A percentile compares a stretch with the other conserved stretches of the same genome.
Conservation (phyloP, 352 stramenopile species). For the Blastocystis sp. region DNA sequence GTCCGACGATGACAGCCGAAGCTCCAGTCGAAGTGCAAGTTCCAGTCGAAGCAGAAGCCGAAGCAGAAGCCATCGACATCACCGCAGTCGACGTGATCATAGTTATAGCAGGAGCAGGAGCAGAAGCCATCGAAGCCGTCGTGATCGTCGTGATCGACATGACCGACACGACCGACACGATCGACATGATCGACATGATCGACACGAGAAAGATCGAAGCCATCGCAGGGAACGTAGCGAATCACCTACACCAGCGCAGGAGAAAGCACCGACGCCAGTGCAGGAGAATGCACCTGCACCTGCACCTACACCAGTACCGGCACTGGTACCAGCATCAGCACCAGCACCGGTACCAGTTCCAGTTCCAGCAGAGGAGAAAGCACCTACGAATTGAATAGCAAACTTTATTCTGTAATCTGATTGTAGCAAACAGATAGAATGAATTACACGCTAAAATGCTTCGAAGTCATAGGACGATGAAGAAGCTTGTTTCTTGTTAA, state of each 20-base stretch:
- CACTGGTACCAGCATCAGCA: no score
- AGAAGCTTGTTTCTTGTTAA: slow-evolving; percentile 43
- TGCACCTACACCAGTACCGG: no score
- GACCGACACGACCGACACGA: neutral
- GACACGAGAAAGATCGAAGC: slow-evolving; percentile 1
- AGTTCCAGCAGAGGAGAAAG: neutral
- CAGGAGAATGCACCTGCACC: no score
- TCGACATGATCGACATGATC: neutral
- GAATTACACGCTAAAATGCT: slow-evolving; percentile 27
- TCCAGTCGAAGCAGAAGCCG: neutral
- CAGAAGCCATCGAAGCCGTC: neutral
- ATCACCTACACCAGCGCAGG: neutral
- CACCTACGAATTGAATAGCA: neutral
- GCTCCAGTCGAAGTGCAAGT: neutral
- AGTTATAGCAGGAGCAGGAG: neutral
- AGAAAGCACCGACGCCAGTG: no score
- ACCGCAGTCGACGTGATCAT: neutral
- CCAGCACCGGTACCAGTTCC: no score
- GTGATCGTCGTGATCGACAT: neutral
- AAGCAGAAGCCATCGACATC: neutral
- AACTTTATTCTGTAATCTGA: neutral
- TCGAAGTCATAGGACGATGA: slow-evolving; percentile 37
- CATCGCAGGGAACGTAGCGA: neutral
- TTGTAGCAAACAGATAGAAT: slow-evolving; percentile 38
- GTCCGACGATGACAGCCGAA: neutral